A percentile compares a stretch with the other conserved stretches of the same genome.
phyloP scores from a whole-genome alignment of 2,329 filamentous ascomycete species.

The Fusarium sp. region DNA sequence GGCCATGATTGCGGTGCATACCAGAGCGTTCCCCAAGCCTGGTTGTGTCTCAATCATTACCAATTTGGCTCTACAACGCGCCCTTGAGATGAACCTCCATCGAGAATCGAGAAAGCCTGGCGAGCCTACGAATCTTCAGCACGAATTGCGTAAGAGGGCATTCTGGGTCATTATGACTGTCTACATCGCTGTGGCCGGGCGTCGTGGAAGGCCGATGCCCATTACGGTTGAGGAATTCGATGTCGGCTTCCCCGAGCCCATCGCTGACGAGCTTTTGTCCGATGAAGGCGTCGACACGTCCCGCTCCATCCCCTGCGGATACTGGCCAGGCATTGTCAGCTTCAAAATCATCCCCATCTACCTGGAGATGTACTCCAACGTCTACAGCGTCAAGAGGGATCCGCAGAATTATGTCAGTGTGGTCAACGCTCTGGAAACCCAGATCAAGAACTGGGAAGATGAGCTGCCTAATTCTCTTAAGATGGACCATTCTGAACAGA shows the following conservation, averaged over 20 bases:
- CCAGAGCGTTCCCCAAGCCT: slow-evolving; percentile 83
- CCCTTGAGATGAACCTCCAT: slow-evolving; percentile 81
- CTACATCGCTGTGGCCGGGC: slow-evolving; percentile 77
- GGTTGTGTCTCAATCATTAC: slow-evolving; percentile 78
- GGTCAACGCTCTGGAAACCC: slow-evolving; percentile 74
- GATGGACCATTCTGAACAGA: slow-evolving; percentile 55
- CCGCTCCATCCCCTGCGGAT: slow-evolving; percentile 71
- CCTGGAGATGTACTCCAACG: slow-evolving; percentile 79
- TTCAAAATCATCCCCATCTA: slow-evolving; percentile 75
- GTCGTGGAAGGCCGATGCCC: slow-evolving; percentile 82
- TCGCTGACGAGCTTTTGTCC: slow-evolving; percentile 77
- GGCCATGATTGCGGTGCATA: slow-evolving; percentile 76
- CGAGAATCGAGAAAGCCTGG: slow-evolving; percentile 69
- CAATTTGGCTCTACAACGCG: slow-evolving; percentile 73
- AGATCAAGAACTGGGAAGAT: slow-evolving; percentile 72
- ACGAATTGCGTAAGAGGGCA: slow-evolving; percentile 81
- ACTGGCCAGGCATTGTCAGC: slow-evolving; percentile 73
- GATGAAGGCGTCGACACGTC: slow-evolving; percentile 72
- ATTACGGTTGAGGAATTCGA: slow-evolving; percentile 82
- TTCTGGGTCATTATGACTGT: slow-evolving; percentile 81
- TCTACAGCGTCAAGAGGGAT: slow-evolving; percentile 78
- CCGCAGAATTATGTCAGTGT: slow-evolving; percentile 72
- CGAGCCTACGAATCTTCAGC: slow-evolving; percentile 68
- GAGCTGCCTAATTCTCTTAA: slow-evolving; percentile 72
- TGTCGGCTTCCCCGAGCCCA: slow-evolving; percentile 77